These are phyloP conservation scores for Cytospora paraplurivora DNA, from an alignment of 2,329 filamentous ascomycete genomes.

Conservation along the genomic window DNA sequence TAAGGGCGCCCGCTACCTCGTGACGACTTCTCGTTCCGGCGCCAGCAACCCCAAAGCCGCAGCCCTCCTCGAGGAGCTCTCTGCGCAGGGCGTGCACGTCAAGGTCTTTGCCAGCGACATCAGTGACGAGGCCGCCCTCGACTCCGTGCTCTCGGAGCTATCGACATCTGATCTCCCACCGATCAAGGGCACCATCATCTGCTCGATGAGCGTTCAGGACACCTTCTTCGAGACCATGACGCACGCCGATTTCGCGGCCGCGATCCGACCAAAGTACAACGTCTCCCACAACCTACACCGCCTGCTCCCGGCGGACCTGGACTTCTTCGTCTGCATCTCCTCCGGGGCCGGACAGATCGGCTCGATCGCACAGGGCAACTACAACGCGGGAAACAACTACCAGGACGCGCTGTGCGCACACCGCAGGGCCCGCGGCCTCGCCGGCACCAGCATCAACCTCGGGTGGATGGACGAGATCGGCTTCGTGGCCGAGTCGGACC, in stretches of 20 bases:
- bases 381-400: conserved; percentile 38
- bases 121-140: background rate
- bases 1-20: conserved; percentile 3
- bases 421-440: conserved; percentile 34
- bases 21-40: conserved; percentile 10
- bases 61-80: conserved; percentile 5
- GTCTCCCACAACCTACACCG: conserved; percentile 36
- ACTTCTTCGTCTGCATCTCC: conserved; percentile 37
- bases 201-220: conserved; percentile 31
- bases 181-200: conserved; percentile 8
- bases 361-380: conserved; percentile 37
- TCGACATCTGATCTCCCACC: background rate
- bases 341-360: conserved; percentile 36
- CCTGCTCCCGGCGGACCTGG: conserved; percentile 35
- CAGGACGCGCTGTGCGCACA: conserved; percentile 36
- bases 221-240: conserved; percentile 38
- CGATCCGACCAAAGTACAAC: conserved; percentile 34
- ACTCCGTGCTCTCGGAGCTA: background rate
- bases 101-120: conserved; percentile 13
- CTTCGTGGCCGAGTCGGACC: conserved; percentile 19
- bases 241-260: conserved; percentile 33
- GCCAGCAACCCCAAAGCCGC: background rate
- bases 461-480: conserved; percentile 25
- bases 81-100: background rate
- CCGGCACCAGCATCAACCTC: conserved; percentile 34